phyloP scores from a whole-genome alignment of 176 grass and related monocot species.

The Dactylis glomerata region DNA sequence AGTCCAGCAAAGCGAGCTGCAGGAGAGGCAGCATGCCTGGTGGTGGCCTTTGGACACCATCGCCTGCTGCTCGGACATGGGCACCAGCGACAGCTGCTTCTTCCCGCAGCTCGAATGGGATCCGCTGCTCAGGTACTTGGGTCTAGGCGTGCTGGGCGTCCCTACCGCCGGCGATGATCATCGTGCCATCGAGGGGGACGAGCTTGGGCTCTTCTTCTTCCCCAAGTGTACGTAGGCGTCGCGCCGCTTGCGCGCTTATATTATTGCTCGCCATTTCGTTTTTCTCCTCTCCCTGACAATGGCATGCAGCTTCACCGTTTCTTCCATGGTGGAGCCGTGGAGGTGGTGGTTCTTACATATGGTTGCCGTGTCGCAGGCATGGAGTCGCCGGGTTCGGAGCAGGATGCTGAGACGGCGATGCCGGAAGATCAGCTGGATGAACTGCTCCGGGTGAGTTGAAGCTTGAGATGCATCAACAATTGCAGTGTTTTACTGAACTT shows the following conservation, averaged over 20 bases:
- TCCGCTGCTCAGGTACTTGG: conserved; percentile 35
- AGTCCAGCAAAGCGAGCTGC: conserved; percentile 26
- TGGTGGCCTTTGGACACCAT: conserved; percentile 47
- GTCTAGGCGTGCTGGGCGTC: conserved; percentile 6
- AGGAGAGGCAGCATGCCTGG: conserved; percentile 29
- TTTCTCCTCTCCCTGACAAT: neutral
- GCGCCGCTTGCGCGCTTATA: neutral
- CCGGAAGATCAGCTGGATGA: conserved; percentile 32
- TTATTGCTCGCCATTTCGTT: neutral
- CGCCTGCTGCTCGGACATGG: conserved; percentile 26
- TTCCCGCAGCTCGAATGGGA: conserved; percentile 39
- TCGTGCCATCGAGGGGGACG: neutral
- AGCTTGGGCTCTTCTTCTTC: conserved; percentile 35
- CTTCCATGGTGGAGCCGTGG: neutral
- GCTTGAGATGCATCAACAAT: neutral
- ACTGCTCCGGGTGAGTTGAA: conserved; percentile 48
- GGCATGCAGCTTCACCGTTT: neutral
- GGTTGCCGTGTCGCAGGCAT: conserved; percentile 9
- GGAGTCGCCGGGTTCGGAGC: neutral
- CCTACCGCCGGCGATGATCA: neutral
- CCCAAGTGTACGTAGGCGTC: conserved; percentile 32
- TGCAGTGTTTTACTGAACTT: neutral
- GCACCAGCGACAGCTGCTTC: conserved; percentile 6
- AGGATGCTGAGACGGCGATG: neutral
- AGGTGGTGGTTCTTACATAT: neutral